A percentile compares a stretch with the other conserved stretches of the same genome.
Evolutionary conservation across 768 basidiomycete species (phyloP).

Genomic region (Trametes elegans): DNA sequence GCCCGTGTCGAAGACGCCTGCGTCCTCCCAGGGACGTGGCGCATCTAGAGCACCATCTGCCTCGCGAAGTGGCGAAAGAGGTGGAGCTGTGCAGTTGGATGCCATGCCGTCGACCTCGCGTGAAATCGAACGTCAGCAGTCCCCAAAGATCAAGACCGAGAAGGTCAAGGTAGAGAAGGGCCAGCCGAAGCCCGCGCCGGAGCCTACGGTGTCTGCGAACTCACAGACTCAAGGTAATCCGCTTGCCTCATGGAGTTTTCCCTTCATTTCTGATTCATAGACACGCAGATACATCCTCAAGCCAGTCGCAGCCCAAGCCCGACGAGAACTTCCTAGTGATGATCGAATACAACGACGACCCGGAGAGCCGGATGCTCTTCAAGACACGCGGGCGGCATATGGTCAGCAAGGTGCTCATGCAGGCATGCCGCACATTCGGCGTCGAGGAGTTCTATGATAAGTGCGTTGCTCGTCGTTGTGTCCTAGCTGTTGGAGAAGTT

Average conservation of each 20-base stretch:
- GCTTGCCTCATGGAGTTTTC: background rate
- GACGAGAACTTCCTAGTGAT: conserved; percentile 23
- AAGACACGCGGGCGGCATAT: conserved; percentile 43
- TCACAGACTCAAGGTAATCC: background rate
- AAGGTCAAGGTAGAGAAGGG: conserved; percentile 13
- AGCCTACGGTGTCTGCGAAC: background rate
- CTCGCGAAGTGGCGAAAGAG: background rate
- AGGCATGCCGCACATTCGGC: conserved; percentile 40
- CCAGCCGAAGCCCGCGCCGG: background rate
- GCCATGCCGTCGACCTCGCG: background rate
- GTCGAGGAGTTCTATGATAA: conserved; percentile 27
- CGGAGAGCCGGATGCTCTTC: conserved; percentile 31
- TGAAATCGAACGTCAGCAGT: background rate
- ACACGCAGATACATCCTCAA: background rate
- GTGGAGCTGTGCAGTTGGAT: conserved; percentile 1
- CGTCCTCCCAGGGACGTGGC: background rate
- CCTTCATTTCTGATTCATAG: background rate
- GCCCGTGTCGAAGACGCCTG: background rate
- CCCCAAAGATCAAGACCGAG: conserved; percentile 7
- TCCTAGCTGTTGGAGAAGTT: background rate
- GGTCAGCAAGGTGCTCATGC: conserved; percentile 40
- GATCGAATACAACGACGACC: conserved; percentile 21
- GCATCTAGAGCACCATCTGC: too few relatives aligned
- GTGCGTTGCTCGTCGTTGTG: background rate
- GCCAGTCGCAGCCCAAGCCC: background rate